phyloP scores from a whole-genome alignment of 2,329 filamentous ascomycete genomes.

The Neurospora crassa region DNA sequence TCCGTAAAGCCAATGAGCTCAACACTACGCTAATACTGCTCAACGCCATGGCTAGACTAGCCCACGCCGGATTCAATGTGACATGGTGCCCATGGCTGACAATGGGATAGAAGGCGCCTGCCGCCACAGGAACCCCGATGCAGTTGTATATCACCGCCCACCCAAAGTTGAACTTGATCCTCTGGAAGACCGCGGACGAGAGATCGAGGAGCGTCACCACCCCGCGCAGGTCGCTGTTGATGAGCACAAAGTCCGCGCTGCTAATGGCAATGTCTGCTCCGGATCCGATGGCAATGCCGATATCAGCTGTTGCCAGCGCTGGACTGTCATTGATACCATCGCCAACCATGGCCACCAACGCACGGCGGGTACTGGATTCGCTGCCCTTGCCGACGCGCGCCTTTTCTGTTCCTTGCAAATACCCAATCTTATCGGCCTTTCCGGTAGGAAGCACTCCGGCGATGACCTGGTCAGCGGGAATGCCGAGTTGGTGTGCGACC shows the following conservation, averaged over 20 bases:
- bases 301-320: slow-evolving; percentile 69
- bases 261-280: slow-evolving; percentile 79
- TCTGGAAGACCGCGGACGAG: slow-evolving; percentile 60
- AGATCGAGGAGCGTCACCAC: slow-evolving; percentile 67
- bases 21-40: slow-evolving; percentile 83
- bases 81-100: slow-evolving; percentile 43
- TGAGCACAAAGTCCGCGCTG: slow-evolving; percentile 72
- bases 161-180: slow-evolving; percentile 75
- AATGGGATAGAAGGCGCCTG: slow-evolving; percentile 63
- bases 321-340: slow-evolving; percentile 88
- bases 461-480: slow-evolving; percentile 64
- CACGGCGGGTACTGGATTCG: slow-evolving; percentile 27
- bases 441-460: slow-evolving; percentile 79
- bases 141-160: slow-evolving; percentile 82
- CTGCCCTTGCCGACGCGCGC: slow-evolving; percentile 18
- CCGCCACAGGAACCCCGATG: slow-evolving; percentile 68
- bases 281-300: slow-evolving; percentile 74
- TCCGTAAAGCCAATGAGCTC: slow-evolving; percentile 67
- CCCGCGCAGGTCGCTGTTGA: slow-evolving; percentile 54
- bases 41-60: slow-evolving; percentile 81
- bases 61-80: slow-evolving; percentile 71
- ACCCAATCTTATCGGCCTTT: slow-evolving; percentile 64
- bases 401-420: slow-evolving; percentile 46
- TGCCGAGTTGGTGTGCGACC: slow-evolving; percentile 67
- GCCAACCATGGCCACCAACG: slow-evolving; percentile 70